Percentiles rank a stretch among this genome's conserved stretches.
Evolutionary conservation across 129 eudicot genomes (phyloP).

Genomic region (Cynara cardunculus): DNA sequence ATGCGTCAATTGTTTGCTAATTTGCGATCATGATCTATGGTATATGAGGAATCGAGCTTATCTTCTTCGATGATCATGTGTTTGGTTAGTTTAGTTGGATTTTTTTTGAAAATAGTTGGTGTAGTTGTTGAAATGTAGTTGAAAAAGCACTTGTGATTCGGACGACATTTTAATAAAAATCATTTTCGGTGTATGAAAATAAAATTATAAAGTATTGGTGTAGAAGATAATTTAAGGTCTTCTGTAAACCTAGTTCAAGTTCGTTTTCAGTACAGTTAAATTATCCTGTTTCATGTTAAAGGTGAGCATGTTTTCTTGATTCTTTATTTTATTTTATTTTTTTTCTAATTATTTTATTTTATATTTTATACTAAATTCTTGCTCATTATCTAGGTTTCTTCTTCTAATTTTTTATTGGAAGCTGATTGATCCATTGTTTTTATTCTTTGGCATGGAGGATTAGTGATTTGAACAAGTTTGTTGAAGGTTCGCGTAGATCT

Average conservation of each 20-base stretch:
- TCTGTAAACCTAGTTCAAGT: conserved; percentile 15
- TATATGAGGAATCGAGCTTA: neutral
- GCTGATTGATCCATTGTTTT: conserved; percentile 1
- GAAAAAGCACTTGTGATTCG: conserved; percentile 21
- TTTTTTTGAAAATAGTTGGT: conserved; percentile 5
- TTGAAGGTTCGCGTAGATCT: conserved; percentile 25
- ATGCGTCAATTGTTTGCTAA: conserved; percentile 3
- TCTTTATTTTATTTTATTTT: neutral
- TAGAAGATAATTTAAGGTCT: conserved; percentile 6
- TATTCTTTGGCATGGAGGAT: neutral
- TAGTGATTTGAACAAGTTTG: conserved; percentile 14
- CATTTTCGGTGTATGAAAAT: neutral
- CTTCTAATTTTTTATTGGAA: conserved; percentile 4
- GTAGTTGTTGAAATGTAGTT: conserved; percentile 29
- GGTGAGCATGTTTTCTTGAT: conserved; percentile 1
- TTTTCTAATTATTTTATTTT: neutral
- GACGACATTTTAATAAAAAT: conserved; percentile 6
- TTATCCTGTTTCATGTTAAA: conserved; percentile 14
- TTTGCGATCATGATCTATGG: conserved; percentile 18
- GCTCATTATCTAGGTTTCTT: conserved; percentile 17
- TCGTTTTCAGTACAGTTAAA: conserved; percentile 20
- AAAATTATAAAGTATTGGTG: neutral
- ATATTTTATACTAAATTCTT: conserved; percentile 15
- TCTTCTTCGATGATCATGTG: conserved; percentile 12
- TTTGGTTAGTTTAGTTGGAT: conserved; percentile 11